Evolutionary conservation across 1,284 basidiomycete species (phyloP), one percentile per base, ranked within the genome.

Genomic region (Leucoagaricus sp.): DNA sequence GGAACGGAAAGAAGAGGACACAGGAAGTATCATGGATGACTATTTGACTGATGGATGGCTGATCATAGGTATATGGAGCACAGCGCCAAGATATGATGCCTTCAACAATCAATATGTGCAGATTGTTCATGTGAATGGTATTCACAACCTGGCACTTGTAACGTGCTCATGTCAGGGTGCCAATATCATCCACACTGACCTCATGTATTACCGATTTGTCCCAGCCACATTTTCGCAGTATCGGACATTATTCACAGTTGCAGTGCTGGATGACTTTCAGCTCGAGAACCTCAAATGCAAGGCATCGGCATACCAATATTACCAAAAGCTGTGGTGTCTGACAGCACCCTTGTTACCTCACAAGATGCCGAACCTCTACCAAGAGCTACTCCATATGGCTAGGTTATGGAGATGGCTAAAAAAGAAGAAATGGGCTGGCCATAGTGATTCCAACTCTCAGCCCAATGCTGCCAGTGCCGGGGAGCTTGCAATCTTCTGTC

Each of bases 401-500:
- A 40, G 61, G 0, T 51, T 63, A 36, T 66, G 57, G 46, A 17
- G 49, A 55, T 57, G 40, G 15, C 4, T 38, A n/a, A 38, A 38
- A n/a, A 38, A 38, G 36, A 5, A 4, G 13, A 38, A 38, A n/a
- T 56, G 56, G 34, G 51, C 52, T 53, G 55, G 61, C 25, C 49
- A 45, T 47, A 42, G 26, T n/a, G n/a, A n/a, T n/a, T n/a, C n/a
- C 29, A 15, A 23, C n/a, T 19, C 4, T 31, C 12, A 0, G 47
- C n/a, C 17, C 9, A n/a, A 23, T 17, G 8, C 9, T n/a, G 21
- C 50, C 41, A 33, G 29, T 13, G 13, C 10, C 29, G 1, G 61
- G 57, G 48, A 53, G 15, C 49, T 65, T 5, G 53, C 60, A 1
- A 25, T 64, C 0, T 63, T 62, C 19, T 65, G 64, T 26, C 52